phyloP scores from a whole-genome alignment of 768 basidiomycete genomes.

The Leccinum rimulosum region DNA sequence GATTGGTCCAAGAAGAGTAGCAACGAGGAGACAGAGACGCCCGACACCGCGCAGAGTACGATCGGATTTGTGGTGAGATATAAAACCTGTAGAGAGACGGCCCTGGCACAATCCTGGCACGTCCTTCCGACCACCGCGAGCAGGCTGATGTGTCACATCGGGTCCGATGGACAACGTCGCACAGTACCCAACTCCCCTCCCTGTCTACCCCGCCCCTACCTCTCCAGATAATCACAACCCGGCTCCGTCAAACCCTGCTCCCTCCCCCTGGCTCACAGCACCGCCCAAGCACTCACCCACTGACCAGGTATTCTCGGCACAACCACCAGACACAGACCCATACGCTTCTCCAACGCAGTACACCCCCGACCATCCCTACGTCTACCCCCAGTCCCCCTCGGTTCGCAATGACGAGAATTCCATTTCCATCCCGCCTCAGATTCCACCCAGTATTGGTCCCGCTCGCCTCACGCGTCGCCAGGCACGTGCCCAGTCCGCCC shows the following conservation, averaged over 20 bases:
- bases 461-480: slow-evolving; percentile 48
- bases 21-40: too few species aligned
- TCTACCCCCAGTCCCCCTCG: slow-evolving; percentile 30
- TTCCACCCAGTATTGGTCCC: slow-evolving; percentile 53
- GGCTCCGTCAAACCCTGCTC: slow-evolving; percentile 22
- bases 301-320: slow-evolving; percentile 29
- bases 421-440: slow-evolving; percentile 37
- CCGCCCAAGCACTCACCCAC: slow-evolving; percentile 11
- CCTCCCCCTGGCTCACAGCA: slow-evolving; percentile 19
- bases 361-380: slow-evolving; percentile 29
- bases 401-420: slow-evolving; percentile 28
- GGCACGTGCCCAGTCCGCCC: slow-evolving; percentile 34
- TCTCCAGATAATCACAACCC: slow-evolving; percentile 29
- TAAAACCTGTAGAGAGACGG: slow-evolving; percentile 30
- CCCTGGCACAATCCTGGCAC: slow-evolving; percentile 29
- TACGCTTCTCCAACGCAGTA: slow-evolving; percentile 26
- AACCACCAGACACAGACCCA: slow-evolving; percentile 32
- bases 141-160: slow-evolving; percentile 35
- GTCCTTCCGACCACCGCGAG: slow-evolving; percentile 29
- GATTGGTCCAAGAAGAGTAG: slow-evolving; percentile 2
- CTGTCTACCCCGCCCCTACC: slow-evolving; percentile 31
- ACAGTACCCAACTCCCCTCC: slow-evolving; percentile 30
- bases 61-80: slow-evolving; percentile 21
- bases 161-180: slow-evolving; percentile 37
- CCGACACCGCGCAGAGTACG: slow-evolving; percentile 14